phyloP scores from a whole-genome alignment of 2,329 filamentous ascomycete genomes.

The Scorias spongiosa region DNA sequence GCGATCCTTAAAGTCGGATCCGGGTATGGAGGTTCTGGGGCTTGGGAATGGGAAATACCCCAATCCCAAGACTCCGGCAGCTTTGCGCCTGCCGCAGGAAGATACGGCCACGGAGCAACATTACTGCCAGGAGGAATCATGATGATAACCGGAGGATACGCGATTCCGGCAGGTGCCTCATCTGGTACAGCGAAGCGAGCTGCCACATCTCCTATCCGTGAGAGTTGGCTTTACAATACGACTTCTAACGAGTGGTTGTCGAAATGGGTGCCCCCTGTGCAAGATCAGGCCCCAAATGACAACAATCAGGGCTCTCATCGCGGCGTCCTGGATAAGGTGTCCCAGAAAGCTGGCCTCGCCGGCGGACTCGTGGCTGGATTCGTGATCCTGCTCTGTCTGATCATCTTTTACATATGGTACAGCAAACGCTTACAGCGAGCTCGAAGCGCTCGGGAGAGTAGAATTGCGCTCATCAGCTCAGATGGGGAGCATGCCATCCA shows the following conservation, averaged over 20 bases:
- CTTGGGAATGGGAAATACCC: slow-evolving; percentile 59
- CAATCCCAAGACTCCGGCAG: slow-evolving; percentile 26
- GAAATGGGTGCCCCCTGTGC: slow-evolving; percentile 34
- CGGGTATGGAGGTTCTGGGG: slow-evolving; percentile 46
- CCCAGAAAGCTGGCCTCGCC: slow-evolving; percentile 31
- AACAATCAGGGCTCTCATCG: slow-evolving; percentile 3
- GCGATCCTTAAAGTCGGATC: slow-evolving; percentile 60
- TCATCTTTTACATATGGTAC: slow-evolving; percentile 34
- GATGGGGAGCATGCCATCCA: slow-evolving; percentile 29
- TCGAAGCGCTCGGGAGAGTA: slow-evolving; percentile 35
- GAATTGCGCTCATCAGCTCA: slow-evolving; percentile 28
- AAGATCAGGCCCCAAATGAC: slow-evolving; percentile 12
- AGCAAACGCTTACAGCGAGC: slow-evolving; percentile 24
- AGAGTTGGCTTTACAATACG: slow-evolving; percentile 44
- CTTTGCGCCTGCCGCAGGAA: slow-evolving; percentile 29
- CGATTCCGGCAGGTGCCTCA: slow-evolving; percentile 27
- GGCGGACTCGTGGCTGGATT: slow-evolving; percentile 30
- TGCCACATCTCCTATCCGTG: slow-evolving; percentile 21
- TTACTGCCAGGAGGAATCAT: slow-evolving; percentile 47
- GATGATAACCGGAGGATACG: slow-evolving; percentile 46
- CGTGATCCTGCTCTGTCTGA: slow-evolving; percentile 25
- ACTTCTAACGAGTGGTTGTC: slow-evolving; percentile 44
- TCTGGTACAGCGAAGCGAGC: slow-evolving; percentile 21
- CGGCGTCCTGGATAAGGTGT: slow-evolving; percentile 26
- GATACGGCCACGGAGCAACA: slow-evolving; percentile 46